These are phyloP conservation scores for Brassica cretica DNA, from an alignment of 345 rosid species.

Conservation along the genomic window DNA sequence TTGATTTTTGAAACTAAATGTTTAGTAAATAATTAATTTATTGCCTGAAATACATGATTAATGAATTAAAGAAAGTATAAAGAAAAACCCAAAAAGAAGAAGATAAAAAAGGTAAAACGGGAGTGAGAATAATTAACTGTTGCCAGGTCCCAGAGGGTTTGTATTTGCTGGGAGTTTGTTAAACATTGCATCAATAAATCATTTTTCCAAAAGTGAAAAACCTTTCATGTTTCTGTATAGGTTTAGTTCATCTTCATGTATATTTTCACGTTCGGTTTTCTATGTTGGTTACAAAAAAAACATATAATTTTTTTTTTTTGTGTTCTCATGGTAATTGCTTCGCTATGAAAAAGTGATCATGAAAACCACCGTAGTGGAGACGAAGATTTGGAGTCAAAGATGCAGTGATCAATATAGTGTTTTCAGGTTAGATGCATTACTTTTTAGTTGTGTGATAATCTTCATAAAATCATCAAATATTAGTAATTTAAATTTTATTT, in stretches of 20 bases:
- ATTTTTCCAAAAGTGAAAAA: background rate
- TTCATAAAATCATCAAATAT: background rate
- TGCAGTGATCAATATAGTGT: no score
- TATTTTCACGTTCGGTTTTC: no score
- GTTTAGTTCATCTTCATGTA: background rate
- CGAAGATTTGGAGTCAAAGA: background rate
- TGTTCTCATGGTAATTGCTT: no score
- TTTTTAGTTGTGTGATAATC: background rate
- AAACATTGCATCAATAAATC: constrained; percentile 19
- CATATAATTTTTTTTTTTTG: no score
- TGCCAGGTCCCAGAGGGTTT: constrained; percentile 39
- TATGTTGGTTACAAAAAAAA: background rate
- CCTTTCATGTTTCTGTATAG: background rate
- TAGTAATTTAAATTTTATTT: no score
- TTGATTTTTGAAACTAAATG: constrained; percentile 33
- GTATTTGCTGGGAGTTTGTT: constrained; percentile 33
- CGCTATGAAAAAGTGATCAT: background rate
- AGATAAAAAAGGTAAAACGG: constrained; percentile 13
- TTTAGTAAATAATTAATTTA: constrained; percentile 17
- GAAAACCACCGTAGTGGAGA: background rate
- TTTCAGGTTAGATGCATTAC: background rate
- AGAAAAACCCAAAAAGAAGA: constrained; percentile 29
- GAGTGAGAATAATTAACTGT: constrained; percentile 35
- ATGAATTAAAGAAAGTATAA: constrained; percentile 23
- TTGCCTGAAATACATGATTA: constrained; percentile 33